Conservation (phyloP, 202 grass and related monocot species). For the Setaria italica region DNA sequence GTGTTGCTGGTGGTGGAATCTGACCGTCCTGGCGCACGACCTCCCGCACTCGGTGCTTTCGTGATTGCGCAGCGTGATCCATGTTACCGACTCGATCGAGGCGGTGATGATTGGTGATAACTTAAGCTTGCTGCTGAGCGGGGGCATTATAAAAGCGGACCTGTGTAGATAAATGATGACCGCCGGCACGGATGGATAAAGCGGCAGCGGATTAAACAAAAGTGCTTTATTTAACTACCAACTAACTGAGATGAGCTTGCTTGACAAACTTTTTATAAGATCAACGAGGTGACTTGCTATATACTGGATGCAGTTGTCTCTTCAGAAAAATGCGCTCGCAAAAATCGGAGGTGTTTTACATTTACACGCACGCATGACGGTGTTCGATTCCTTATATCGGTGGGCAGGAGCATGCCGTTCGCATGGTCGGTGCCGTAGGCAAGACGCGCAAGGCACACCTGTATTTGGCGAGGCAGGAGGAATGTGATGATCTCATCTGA, state of each 20-base stretch:
- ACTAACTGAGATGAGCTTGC: neutral
- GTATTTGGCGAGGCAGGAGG: conserved; percentile 29
- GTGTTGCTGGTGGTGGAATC: conserved; percentile 47
- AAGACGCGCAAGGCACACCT: conserved; percentile 34
- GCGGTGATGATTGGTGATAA: conserved; percentile 55
- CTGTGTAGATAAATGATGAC: conserved; percentile 18
- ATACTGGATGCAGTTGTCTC: neutral
- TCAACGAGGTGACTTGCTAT: neutral
- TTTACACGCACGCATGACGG: conserved; percentile 16
- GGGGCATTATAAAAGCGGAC: conserved; percentile 48
- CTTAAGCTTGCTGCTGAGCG: conserved; percentile 11
- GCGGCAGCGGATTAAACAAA: conserved; percentile 1
- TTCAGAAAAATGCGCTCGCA: neutral
- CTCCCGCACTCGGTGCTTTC: conserved; percentile 12
- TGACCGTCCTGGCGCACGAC: conserved; percentile 50
- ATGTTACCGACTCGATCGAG: conserved; percentile 44
- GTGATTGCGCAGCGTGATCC: conserved; percentile 52
- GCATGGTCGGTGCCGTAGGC: conserved; percentile 45
- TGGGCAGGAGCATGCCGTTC: conserved; percentile 30
- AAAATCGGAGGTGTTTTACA: neutral
- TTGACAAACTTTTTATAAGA: neutral
- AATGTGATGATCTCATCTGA: conserved; percentile 28
- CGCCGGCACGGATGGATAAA: conserved; percentile 8
- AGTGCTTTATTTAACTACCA: neutral
- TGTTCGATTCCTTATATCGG: neutral